phyloP scores from a whole-genome alignment of 2,329 filamentous ascomycete species.

The Aspergillus phoenicis region DNA sequence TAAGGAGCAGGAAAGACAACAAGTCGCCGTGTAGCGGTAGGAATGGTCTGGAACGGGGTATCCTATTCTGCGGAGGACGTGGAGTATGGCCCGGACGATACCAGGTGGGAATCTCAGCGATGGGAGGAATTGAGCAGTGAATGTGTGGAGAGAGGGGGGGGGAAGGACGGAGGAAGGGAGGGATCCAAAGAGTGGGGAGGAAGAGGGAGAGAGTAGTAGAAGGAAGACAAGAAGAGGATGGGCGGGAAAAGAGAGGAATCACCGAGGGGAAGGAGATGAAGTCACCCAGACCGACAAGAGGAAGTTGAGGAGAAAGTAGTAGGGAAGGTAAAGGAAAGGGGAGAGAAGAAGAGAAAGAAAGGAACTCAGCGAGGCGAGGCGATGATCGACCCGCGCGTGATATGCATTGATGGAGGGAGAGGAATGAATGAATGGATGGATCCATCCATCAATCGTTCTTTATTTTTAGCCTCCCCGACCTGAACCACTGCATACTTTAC shows the following conservation, averaged over 20 bases:
- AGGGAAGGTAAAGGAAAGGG: background rate
- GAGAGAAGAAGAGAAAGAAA: background rate
- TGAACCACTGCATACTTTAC: slow-evolving; percentile 14
- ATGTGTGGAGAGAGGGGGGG: slow-evolving; percentile 6
- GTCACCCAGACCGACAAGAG: too few relatives aligned
- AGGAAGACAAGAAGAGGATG: background rate
- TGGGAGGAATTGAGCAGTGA: slow-evolving; percentile 11
- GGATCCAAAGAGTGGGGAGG: background rate
- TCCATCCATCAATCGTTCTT: background rate
- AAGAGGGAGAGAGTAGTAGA: background rate
- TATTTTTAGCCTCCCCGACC: slow-evolving; percentile 24
- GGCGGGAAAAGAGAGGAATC: background rate
- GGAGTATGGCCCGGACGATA: background rate
- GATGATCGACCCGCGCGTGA: slow-evolving; percentile 5
- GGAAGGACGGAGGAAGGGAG: background rate
- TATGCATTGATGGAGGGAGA: background rate
- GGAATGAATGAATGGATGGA: background rate
- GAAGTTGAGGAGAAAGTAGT: too few relatives aligned
- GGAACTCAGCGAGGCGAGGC: background rate
- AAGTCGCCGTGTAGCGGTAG: background rate
- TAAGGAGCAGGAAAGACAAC: background rate
- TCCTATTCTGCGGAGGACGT: background rate
- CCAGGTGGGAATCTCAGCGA: background rate
- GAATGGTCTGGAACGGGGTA: background rate
- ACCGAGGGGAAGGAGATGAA: too few relatives aligned